Conservation (phyloP, 768 basidiomycete species). For the Mycena indigotica region DNA sequence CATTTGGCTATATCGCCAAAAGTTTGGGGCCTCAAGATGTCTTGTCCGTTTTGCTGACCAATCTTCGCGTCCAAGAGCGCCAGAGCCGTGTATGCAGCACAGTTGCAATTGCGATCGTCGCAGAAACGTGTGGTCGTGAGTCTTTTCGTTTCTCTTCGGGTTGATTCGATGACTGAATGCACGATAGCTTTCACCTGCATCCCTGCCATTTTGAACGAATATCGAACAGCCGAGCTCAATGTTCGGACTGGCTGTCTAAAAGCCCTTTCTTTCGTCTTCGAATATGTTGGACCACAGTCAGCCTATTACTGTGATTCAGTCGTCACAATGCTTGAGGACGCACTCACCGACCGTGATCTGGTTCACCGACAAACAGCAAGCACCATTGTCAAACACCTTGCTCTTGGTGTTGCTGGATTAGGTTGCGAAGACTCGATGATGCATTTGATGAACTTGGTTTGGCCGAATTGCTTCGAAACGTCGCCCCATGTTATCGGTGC, state of each 20-base stretch:
- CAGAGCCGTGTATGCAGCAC: conserved; percentile 98
- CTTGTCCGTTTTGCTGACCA: conserved; percentile 91
- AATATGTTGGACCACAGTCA: conserved; percentile 97
- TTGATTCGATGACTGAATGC: conserved; percentile 11
- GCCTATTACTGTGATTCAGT: conserved; percentile 97
- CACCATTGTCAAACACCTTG: conserved; percentile 97
- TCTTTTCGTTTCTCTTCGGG: conserved; percentile 20
- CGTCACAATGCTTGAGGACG: conserved; percentile 97
- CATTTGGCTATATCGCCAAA: conserved; percentile 99
- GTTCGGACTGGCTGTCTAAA: conserved; percentile 99
- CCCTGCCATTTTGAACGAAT: conserved; percentile 97
- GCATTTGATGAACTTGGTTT: conserved; percentile 96
- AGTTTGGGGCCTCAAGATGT: conserved; percentile 99
- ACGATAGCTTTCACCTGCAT: conserved; percentile 91
- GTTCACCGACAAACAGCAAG: conserved; percentile 98
- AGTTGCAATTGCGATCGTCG: conserved; percentile 95
- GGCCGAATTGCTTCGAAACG: conserved; percentile 99
- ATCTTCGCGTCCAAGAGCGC: conserved; percentile 96
- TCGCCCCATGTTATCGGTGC: conserved; percentile 98
- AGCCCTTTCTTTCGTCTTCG: conserved; percentile 97
- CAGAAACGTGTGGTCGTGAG: conserved; percentile 86
- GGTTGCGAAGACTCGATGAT: conserved; percentile 98
- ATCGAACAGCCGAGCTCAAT: conserved; percentile 96
- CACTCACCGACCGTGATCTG: conserved; percentile 95
- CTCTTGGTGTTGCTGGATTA: conserved; percentile 93